phyloP scores from a whole-genome alignment of 495 filamentous ascomycete genomes.

The Talaromyces nanjingensis region DNA sequence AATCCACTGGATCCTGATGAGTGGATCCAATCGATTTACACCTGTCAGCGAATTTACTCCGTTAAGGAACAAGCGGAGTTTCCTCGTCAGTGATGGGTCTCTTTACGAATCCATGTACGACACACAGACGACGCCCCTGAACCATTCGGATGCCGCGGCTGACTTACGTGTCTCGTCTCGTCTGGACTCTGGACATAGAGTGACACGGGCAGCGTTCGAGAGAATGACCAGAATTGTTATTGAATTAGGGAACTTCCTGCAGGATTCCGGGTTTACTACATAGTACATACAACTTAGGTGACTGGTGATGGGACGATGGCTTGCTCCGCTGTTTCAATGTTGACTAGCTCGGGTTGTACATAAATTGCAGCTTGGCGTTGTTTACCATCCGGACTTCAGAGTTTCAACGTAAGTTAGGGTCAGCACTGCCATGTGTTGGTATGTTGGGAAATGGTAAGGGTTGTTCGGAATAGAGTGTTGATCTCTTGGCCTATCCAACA shows the following conservation, averaged over 20 bases:
- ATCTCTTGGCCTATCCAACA: not conserved
- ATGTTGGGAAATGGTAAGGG: no score
- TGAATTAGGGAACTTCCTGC: not conserved
- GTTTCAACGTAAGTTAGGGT: not conserved
- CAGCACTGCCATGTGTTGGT: not conserved
- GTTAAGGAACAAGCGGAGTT: not conserved
- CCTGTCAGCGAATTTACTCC: not conserved
- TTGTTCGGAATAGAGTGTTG: not conserved
- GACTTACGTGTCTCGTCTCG: not conserved
- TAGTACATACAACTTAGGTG: no score
- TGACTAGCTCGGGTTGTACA: not conserved
- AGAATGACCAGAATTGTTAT: not conserved
- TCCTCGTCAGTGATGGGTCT: not conserved
- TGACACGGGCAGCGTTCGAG: not conserved
- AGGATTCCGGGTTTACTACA: not conserved
- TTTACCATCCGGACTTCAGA: not conserved
- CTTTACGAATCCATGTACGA: not conserved
- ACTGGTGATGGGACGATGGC: not conserved
- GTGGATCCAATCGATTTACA: not conserved
- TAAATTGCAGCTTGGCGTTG: not conserved
- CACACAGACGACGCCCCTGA: not conserved
- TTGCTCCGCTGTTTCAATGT: not conserved
- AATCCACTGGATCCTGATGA: not conserved
- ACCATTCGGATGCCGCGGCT: not conserved
- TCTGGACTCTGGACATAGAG: no score